Evolutionary conservation across 2,329 filamentous ascomycete genomes (phyloP).

Genomic region (Lachnellula occidentalis): DNA sequence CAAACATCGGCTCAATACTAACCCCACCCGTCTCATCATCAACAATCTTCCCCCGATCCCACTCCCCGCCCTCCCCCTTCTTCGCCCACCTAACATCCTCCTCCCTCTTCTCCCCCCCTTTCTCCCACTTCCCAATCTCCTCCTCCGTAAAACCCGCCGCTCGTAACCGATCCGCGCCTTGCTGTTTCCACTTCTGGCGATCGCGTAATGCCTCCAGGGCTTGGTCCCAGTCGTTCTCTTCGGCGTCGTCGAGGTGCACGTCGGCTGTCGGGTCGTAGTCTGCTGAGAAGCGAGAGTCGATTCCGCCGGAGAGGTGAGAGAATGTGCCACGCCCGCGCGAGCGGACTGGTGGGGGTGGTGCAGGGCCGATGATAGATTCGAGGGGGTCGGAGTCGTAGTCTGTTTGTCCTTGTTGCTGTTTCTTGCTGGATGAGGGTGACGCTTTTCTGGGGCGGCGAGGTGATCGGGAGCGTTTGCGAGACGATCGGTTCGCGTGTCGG

Average conservation of each 20-base stretch:
- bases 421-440: slow-evolving; percentile 8
- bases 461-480: slow-evolving; percentile 20
- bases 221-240: slow-evolving; percentile 69
- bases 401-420: neutral
- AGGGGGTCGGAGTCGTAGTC: slow-evolving; percentile 63
- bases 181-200: slow-evolving; percentile 69
- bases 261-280: slow-evolving; percentile 56
- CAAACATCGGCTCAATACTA: slow-evolving; percentile 23
- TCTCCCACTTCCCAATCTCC: slow-evolving; percentile 68
- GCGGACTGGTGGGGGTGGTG: slow-evolving; percentile 46
- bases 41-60: slow-evolving; percentile 60
- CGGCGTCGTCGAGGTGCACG: slow-evolving; percentile 44
- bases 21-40: slow-evolving; percentile 47
- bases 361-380: slow-evolving; percentile 72
- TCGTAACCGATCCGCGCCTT: slow-evolving; percentile 69
- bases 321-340: slow-evolving; percentile 66
- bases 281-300: slow-evolving; percentile 74
- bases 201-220: slow-evolving; percentile 74
- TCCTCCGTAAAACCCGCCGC: slow-evolving; percentile 74
- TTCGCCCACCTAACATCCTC: slow-evolving; percentile 68
- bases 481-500: slow-evolving; percentile 32
- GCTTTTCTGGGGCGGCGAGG: slow-evolving; percentile 7
- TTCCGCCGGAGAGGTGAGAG: slow-evolving; percentile 51
- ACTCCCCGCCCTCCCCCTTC: slow-evolving; percentile 46
- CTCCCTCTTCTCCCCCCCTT: slow-evolving; percentile 52